phyloP scores from a whole-genome alignment of 345 rosid species.

The Linum tenue region DNA sequence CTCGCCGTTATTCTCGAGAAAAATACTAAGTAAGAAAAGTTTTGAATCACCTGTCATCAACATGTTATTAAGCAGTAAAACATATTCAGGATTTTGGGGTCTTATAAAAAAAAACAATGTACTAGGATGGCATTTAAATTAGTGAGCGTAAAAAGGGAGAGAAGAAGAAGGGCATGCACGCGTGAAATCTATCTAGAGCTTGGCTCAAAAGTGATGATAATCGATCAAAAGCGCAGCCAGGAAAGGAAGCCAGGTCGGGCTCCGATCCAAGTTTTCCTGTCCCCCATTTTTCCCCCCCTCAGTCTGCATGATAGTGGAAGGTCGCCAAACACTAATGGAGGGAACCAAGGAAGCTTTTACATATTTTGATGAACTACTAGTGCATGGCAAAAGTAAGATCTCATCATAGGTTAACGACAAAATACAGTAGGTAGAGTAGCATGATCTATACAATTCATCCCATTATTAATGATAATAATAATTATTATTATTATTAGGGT shows the following conservation, averaged over 20 bases:
- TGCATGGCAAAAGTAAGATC: no score
- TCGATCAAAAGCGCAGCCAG: not conserved
- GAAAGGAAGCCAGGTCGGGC: constrained; percentile 1
- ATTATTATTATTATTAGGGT: no score
- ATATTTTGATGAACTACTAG: no score
- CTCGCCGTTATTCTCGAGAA: not conserved
- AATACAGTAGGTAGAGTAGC: no score
- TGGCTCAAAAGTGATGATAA: not conserved
- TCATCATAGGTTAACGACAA: no score
- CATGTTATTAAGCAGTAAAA: constrained; percentile 20
- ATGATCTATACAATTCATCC: no score
- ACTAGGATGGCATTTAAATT: no score
- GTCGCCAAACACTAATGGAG: constrained; percentile 2
- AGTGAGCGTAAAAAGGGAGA: constrained; percentile 6
- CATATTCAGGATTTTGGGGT: no score
- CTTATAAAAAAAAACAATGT: no score
- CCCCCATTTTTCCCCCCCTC: constrained; percentile 17
- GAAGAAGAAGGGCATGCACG: constrained; percentile 21
- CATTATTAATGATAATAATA: no score
- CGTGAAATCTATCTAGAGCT: constrained; percentile 36
- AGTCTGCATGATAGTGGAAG: constrained; percentile 4
- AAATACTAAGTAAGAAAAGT: not conserved
- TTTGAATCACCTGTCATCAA: constrained; percentile 1
- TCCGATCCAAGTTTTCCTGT: constrained; percentile 21
- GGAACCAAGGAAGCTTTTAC: no score